Evolutionary conservation across 129 eudicot species (phyloP).

Genomic region (Mikania micrantha): DNA sequence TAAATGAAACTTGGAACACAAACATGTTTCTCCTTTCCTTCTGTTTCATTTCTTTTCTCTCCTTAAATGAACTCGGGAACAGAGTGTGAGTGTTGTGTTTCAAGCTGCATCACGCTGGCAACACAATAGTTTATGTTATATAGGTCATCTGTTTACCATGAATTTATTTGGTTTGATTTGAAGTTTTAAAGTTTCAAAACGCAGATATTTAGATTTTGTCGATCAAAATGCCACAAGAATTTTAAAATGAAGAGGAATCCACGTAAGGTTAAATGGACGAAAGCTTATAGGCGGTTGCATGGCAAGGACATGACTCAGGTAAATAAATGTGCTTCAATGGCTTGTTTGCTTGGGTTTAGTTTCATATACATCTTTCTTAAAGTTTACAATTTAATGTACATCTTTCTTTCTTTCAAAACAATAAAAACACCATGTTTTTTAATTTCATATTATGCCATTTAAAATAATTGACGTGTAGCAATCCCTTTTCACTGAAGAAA

Average conservation of each 20-base stretch:
- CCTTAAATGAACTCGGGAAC: too few relatives aligned
- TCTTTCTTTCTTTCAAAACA: background rate
- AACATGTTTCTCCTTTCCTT: too few relatives aligned
- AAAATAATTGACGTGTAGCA: background rate
- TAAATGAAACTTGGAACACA: too few relatives aligned
- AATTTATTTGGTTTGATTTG: background rate
- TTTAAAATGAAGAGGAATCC: conserved; percentile 99
- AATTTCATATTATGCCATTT: background rate
- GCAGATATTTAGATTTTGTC: conserved; percentile 84
- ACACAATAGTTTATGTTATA: background rate
- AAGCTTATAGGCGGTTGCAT: conserved; percentile 80
- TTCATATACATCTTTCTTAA: background rate
- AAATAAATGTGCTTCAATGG: background rate
- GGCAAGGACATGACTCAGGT: conserved; percentile 99
- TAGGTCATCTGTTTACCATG: background rate
- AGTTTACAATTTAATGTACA: background rate
- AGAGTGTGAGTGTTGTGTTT: too few relatives aligned
- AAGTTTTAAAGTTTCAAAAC: background rate
- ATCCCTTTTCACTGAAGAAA: background rate
- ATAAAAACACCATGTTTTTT: background rate
- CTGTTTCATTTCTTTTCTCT: too few relatives aligned
- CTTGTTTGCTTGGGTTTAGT: background rate
- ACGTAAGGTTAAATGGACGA: conserved; percentile 92
- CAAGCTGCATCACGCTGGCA: too few relatives aligned
- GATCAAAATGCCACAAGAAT: conserved; percentile 97